A percentile compares a stretch with the other conserved stretches of the same genome.
phyloP scores from a whole-genome alignment of 2,329 filamentous ascomycete species.

The Beauveria sp. region DNA sequence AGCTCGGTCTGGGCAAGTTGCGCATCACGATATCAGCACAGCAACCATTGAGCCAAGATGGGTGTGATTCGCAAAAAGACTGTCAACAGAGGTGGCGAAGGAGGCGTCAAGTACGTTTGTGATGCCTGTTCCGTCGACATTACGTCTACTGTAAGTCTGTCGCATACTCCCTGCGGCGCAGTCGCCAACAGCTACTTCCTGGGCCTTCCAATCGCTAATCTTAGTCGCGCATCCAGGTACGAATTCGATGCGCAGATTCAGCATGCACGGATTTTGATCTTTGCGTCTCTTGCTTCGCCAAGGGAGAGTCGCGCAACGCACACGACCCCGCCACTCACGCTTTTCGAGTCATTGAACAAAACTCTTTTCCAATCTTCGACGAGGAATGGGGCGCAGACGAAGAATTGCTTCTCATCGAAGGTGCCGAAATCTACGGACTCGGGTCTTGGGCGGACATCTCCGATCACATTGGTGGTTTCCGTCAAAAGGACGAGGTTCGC shows the following conservation, averaged over 20 bases:
- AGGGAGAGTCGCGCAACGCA: constrained; percentile 69
- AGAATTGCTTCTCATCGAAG: constrained; percentile 86
- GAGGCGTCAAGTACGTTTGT: constrained; percentile 91
- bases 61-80: constrained; percentile 96
- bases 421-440: constrained; percentile 89
- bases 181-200: background rate
- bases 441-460: constrained; percentile 98
- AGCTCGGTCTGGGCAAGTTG: background rate
- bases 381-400: constrained; percentile 96
- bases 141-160: constrained; percentile 74
- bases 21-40: background rate
- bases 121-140: constrained; percentile 96
- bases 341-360: constrained; percentile 93
- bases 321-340: constrained; percentile 83
- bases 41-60: constrained; percentile 43
- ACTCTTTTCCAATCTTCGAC: constrained; percentile 94
- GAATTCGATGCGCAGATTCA: constrained; percentile 80
- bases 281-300: constrained; percentile 89
- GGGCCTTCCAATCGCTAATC: constrained; percentile 13
- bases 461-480: constrained; percentile 93
- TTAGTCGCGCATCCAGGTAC: constrained; percentile 52
- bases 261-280: constrained; percentile 91
- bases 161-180: background rate
- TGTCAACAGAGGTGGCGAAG: constrained; percentile 74
- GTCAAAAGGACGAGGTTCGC: constrained; percentile 89